These are phyloP conservation scores for Claviceps maximensis DNA, from an alignment of 2,329 filamentous ascomycete species.

Conservation along the genomic window DNA sequence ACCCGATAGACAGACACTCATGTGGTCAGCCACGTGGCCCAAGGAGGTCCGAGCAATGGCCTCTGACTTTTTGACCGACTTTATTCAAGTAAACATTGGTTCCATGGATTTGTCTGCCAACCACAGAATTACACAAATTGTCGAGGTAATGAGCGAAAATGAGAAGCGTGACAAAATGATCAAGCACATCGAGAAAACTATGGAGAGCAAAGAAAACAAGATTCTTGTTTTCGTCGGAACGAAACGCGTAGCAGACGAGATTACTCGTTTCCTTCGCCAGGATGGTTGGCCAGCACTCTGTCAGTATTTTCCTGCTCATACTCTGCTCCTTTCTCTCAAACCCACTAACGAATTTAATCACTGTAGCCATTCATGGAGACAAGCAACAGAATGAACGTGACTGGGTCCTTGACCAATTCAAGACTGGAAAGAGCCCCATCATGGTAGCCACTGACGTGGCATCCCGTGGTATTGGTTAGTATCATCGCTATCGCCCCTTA, in stretches of 20 bases:
- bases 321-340: conserved; percentile 25
- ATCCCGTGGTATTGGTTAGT: conserved; percentile 99
- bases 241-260: conserved; percentile 95
- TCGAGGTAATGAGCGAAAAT: conserved; percentile 89
- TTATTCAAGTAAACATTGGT: conserved; percentile 97
- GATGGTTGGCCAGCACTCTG: conserved; percentile 96
- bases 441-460: conserved; percentile 99
- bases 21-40: conserved; percentile 99
- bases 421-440: conserved; percentile 97
- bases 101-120: conserved; percentile 94
- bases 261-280: conserved; percentile 91
- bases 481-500: conserved; percentile 28
- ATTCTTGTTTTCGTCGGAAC: conserved; percentile 85
- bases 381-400: conserved; percentile 99
- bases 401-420: conserved; percentile 99
- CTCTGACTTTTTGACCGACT: conserved; percentile 81
- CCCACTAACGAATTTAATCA: conserved; percentile 11
- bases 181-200: conserved; percentile 94
- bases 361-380: conserved; percentile 89
- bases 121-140: conserved; percentile 94
- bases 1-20: conserved; percentile 95
- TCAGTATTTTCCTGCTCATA: conserved; percentile 35
- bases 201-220: conserved; percentile 95
- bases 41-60: conserved; percentile 94
- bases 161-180: conserved; percentile 98